Percentiles rank a stretch among this genome's conserved stretches.
phyloP scores from a whole-genome alignment of 75 land plant genomes.

The Cryptomeria japonica region DNA sequence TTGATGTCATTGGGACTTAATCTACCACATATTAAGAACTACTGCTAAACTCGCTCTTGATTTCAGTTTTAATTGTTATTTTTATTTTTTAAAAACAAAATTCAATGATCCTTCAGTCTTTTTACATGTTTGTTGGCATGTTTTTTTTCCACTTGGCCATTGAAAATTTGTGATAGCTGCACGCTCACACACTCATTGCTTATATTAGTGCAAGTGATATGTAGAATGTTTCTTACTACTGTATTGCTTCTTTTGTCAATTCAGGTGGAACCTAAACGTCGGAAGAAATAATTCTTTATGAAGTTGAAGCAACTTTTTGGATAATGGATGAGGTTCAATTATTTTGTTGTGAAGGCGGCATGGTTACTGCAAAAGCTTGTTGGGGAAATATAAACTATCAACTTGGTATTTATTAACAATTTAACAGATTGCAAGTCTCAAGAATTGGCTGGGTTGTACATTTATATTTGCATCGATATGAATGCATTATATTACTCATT shows the following conservation, averaged over 20 bases:
- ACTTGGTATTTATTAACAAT: background rate
- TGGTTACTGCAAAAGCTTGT: background rate
- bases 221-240: background rate
- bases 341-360: constrained; percentile 8
- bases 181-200: background rate
- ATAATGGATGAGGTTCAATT: background rate
- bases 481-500: background rate
- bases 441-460: background rate
- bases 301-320: background rate
- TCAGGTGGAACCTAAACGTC: constrained; percentile 2
- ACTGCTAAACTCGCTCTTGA: background rate
- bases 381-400: background rate
- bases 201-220: background rate
- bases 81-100: background rate
- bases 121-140: background rate
- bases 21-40: background rate
- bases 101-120: background rate
- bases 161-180: background rate
- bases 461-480: background rate
- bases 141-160: background rate
- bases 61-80: background rate
- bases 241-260: background rate
- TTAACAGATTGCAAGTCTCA: background rate
- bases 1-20: background rate
- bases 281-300: background rate